A percentile compares a stretch with the other conserved stretches of the same genome.
These are phyloP conservation scores for Nevesoporus exiguus DNA, from an alignment of 768 basidiomycete species.

Conservation along the genomic window DNA sequence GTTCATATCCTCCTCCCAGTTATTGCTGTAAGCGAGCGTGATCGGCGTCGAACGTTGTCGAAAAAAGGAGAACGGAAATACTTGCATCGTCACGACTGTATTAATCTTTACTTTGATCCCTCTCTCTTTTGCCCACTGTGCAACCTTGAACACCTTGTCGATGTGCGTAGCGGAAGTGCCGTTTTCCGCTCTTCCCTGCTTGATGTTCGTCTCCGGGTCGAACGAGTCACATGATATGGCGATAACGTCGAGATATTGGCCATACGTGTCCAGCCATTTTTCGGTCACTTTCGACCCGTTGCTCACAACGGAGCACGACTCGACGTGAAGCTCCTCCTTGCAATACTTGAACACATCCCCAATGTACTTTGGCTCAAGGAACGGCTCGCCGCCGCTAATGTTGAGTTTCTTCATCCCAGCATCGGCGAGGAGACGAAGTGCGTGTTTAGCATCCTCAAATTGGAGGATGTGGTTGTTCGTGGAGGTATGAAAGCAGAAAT, in stretches of 20 bases:
- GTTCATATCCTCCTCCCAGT: conserved; percentile 42
- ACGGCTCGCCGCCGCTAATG: conserved; percentile 38
- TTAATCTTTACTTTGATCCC: conserved; percentile 40
- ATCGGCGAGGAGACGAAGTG: conserved; percentile 29
- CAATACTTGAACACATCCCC: conserved; percentile 38
- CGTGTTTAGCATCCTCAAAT: conserved; percentile 35
- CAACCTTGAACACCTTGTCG: conserved; percentile 33
- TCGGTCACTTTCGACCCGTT: conserved; percentile 42
- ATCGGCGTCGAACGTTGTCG: not conserved
- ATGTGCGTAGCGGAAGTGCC: conserved; percentile 32
- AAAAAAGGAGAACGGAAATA: not conserved
- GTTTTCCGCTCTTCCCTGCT: conserved; percentile 34
- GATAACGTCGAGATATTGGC: conserved; percentile 39
- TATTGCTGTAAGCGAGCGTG: conserved; percentile 25
- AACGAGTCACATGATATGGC: conserved; percentile 43
- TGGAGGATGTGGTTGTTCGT: conserved; percentile 35
- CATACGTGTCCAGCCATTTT: conserved; percentile 39
- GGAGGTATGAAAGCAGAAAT: conserved; percentile 42
- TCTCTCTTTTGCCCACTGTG: conserved; percentile 33
- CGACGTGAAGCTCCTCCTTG: conserved; percentile 36
- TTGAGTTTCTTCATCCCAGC: conserved; percentile 38
- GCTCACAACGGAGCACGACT: conserved; percentile 35
- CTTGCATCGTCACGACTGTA: conserved; percentile 30
- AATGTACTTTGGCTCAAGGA: conserved; percentile 36
- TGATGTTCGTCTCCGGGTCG: conserved; percentile 34